A percentile compares a stretch with the other conserved stretches of the same genome.
Evolutionary conservation across 805 yeast species (phyloP).

Genomic region (Yamadazyma laniorum): DNA sequence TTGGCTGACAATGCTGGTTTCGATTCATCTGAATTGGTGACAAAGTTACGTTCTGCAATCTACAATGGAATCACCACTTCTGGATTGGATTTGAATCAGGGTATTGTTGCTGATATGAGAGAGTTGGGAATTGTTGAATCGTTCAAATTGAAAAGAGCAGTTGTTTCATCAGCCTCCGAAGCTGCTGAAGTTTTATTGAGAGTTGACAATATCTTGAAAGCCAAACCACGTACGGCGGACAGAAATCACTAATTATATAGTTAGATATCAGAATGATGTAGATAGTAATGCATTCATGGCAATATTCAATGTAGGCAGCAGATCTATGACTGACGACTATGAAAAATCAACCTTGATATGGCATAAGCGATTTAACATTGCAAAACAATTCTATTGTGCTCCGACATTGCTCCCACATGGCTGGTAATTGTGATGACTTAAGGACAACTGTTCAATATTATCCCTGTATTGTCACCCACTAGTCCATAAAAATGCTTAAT

Average conservation of each 20-base stretch:
- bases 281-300: background rate
- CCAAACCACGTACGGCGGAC: constrained; percentile 96
- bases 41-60: constrained; percentile 85
- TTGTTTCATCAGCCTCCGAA: constrained; percentile 93
- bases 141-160: constrained; percentile 87
- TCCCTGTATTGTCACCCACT: too few relatives aligned
- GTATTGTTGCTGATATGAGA: constrained; percentile 89
- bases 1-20: constrained; percentile 97
- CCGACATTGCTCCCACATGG: too few relatives aligned
- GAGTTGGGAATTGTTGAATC: constrained; percentile 91
- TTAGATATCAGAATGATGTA: too few relatives aligned
- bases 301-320: too few relatives aligned
- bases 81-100: constrained; percentile 84
- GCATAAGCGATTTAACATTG: too few relatives aligned
- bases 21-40: constrained; percentile 88
- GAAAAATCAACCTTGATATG: too few relatives aligned
- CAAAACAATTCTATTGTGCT: too few relatives aligned
- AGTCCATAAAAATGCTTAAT: too few relatives aligned
- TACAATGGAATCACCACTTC: constrained; percentile 90
- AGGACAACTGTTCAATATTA: too few relatives aligned
- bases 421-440: too few relatives aligned
- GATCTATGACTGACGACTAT: too few relatives aligned
- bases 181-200: constrained; percentile 95
- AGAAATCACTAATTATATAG: constrained; percentile 58
- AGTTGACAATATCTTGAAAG: constrained; percentile 95